Conservation (phyloP, 75 land plant genomes). For the Cunninghamia lanceolata region DNA sequence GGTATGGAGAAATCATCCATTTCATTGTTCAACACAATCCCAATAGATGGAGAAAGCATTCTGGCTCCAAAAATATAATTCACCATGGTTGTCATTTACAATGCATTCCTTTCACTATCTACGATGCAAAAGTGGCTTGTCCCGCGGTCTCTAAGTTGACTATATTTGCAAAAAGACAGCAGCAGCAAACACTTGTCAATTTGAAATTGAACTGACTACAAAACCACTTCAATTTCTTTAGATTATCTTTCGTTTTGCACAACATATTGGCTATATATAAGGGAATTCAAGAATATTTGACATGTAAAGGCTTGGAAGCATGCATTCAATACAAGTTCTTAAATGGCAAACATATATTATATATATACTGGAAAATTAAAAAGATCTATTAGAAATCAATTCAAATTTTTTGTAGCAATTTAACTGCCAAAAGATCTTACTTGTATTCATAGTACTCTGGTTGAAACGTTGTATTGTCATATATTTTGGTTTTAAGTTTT, state of each 20-base stretch:
- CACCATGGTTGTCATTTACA: constrained; percentile 89
- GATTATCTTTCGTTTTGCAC: background rate
- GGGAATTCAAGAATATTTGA: background rate
- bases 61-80: constrained; percentile 69
- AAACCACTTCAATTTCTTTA: background rate
- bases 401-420: background rate
- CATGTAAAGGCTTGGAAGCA: background rate
- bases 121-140: constrained; percentile 92
- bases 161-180: constrained; percentile 49
- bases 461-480: constrained; percentile 82
- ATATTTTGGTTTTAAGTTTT: constrained; percentile 47
- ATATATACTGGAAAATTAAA: background rate
- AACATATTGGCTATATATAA: background rate
- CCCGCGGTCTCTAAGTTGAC: constrained; percentile 82
- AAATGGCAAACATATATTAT: no score
- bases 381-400: background rate
- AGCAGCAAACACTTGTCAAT: background rate
- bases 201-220: constrained; percentile 5
- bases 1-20: constrained; percentile 94
- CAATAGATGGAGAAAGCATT: constrained; percentile 79
- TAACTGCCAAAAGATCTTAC: constrained; percentile 24
- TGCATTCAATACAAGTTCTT: no score
- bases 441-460: constrained; percentile 69
- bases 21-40: constrained; percentile 89
- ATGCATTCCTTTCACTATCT: constrained; percentile 80